These are phyloP conservation scores for Neocucurbitaria cava DNA, from an alignment of 2,329 filamentous ascomycete genomes.

Conservation along the genomic window DNA sequence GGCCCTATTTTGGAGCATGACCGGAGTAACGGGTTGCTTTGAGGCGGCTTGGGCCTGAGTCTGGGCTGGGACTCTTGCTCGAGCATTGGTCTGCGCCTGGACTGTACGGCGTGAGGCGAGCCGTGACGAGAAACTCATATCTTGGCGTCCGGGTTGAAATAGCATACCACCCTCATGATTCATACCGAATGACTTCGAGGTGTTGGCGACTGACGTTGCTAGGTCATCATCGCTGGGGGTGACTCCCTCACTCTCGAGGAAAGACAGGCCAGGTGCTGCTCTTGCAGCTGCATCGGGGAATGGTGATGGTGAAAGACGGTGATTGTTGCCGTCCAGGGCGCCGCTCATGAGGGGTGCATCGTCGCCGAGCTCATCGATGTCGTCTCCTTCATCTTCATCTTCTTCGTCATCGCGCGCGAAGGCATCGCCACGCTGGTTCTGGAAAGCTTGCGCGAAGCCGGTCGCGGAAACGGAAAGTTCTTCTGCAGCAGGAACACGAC, in stretches of 20 bases:
- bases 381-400: slow-evolving; percentile 17
- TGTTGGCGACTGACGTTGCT: slow-evolving; percentile 30
- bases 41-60: neutral
- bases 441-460: slow-evolving; percentile 44
- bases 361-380: slow-evolving; percentile 21
- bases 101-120: neutral
- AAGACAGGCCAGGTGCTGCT: slow-evolving; percentile 20
- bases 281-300: slow-evolving; percentile 5
- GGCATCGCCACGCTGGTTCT: slow-evolving; percentile 35
- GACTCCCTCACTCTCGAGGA: slow-evolving; percentile 26
- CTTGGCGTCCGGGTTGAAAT: neutral
- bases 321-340: slow-evolving; percentile 11
- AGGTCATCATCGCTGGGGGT: slow-evolving; percentile 29
- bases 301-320: slow-evolving; percentile 13
- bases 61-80: neutral
- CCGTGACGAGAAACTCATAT: neutral
- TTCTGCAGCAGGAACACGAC: slow-evolving; percentile 39
- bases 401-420: slow-evolving; percentile 29
- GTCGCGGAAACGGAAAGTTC: slow-evolving; percentile 34
- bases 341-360: slow-evolving; percentile 21
- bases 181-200: slow-evolving; percentile 41
- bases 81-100: slow-evolving; percentile 4
- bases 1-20: neutral
- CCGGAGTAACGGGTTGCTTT: neutral
- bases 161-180: neutral